Evolutionary conservation across 1,139 yeast genomes (phyloP).

Genomic region (Spathaspora sp.): DNA sequence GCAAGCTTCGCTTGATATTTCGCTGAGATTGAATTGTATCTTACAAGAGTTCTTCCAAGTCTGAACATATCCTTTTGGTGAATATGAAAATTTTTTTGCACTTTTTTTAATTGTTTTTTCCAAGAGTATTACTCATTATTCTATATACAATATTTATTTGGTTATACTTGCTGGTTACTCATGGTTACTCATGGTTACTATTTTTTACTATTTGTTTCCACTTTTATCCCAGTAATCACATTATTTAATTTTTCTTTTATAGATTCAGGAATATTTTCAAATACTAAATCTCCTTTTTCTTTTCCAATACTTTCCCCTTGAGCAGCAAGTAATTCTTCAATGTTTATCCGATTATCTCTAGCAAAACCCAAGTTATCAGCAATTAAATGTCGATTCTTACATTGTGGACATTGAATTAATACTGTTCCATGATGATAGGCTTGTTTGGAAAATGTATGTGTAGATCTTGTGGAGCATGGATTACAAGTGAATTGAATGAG

Average conservation of each 20-base stretch:
- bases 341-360: slow-evolving; percentile 67
- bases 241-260: slow-evolving; percentile 56
- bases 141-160: background rate
- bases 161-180: too few species aligned
- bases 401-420: slow-evolving; percentile 87
- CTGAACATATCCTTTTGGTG: background rate
- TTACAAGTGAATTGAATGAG: slow-evolving; percentile 94
- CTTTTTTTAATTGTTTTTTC: background rate
- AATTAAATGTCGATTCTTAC: slow-evolving; percentile 83
- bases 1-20: slow-evolving; percentile 35
- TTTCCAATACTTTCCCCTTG: slow-evolving; percentile 75
- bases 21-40: slow-evolving; percentile 13
- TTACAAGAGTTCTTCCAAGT: background rate
- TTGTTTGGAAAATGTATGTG: slow-evolving; percentile 87
- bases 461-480: slow-evolving; percentile 77
- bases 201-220: too few species aligned
- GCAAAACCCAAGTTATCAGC: slow-evolving; percentile 91
- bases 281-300: slow-evolving; percentile 60
- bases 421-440: slow-evolving; percentile 89
- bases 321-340: slow-evolving; percentile 76
- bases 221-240: slow-evolving; percentile 50
- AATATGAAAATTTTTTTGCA: background rate
- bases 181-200: too few species aligned
- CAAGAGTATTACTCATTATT: too few species aligned
- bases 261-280: slow-evolving; percentile 73